These are phyloP conservation scores for Aspergillus costaricaensis DNA, from an alignment of 2,329 filamentous ascomycete species.

Conservation along the genomic window DNA sequence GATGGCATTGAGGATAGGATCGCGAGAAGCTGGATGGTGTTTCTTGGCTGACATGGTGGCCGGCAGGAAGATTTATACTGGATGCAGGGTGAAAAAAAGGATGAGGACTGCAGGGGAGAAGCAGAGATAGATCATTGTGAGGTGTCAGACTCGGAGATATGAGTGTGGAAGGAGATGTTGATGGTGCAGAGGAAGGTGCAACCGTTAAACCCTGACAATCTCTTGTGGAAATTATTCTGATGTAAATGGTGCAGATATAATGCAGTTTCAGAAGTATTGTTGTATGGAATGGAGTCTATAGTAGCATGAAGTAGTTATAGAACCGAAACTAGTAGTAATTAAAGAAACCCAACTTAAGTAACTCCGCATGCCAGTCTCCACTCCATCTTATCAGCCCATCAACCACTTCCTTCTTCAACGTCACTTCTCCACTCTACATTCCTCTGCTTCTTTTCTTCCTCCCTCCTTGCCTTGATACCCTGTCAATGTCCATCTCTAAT, in stretches of 20 bases:
- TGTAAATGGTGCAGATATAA: no score
- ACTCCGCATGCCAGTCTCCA: slow-evolving; percentile 2
- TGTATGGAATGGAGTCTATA: no score
- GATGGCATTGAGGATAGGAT: neutral
- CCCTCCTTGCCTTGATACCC: neutral
- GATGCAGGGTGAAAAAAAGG: neutral
- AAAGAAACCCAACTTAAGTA: neutral
- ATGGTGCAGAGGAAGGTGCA: neutral
- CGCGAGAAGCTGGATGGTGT: neutral
- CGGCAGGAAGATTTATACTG: neutral
- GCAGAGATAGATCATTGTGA: neutral
- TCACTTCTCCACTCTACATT: neutral
- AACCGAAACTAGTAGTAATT: neutral
- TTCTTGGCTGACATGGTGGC: slow-evolving; percentile 4
- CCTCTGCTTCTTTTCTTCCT: neutral
- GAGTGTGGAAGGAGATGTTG: neutral
- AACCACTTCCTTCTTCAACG: neutral
- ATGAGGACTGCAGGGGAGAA: neutral
- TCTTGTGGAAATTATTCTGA: no score
- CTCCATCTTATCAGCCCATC: slow-evolving; percentile 5
- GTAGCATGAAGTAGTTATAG: no score
- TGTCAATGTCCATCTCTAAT: neutral
- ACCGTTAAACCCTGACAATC: neutral
- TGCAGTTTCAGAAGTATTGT: no score
- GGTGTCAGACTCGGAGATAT: neutral